A percentile compares a stretch with the other conserved stretches of the same genome.
These are phyloP conservation scores for Austroboletus novae-zelandiae DNA, from an alignment of 1,284 basidiomycete genomes.

Conservation along the genomic window DNA sequence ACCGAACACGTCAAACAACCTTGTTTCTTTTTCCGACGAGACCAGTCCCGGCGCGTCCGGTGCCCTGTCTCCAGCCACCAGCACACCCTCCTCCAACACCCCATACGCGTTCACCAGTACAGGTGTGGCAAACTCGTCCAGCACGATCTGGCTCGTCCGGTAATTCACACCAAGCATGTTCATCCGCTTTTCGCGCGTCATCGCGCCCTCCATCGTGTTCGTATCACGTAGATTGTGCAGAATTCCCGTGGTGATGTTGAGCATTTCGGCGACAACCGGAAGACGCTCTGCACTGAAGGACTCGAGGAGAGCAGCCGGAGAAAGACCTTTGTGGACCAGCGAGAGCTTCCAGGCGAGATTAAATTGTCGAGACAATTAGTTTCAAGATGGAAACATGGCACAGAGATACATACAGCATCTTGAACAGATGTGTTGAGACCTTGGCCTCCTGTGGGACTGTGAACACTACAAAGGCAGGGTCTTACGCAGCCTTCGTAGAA, in stretches of 20 bases:
- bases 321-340: slow-evolving; percentile 33
- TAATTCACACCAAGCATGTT: slow-evolving; percentile 37
- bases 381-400: no score
- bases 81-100: slow-evolving; percentile 5
- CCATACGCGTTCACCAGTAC: slow-evolving; percentile 16
- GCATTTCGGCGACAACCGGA: slow-evolving; percentile 41
- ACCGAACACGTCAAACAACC: slow-evolving; percentile 28
- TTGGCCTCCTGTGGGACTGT: slow-evolving; percentile 47
- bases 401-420: slow-evolving; percentile 31
- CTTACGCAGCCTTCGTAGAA: no score
- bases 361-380: slow-evolving; percentile 19
- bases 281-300: slow-evolving; percentile 36
- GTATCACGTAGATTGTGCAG: no score
- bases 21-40: not conserved
- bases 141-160: slow-evolving; percentile 31
- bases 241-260: slow-evolving; percentile 19
- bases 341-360: slow-evolving; percentile 45
- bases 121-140: slow-evolving; percentile 21
- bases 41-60: slow-evolving; percentile 19
- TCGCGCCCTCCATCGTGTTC: not conserved
- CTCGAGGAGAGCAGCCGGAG: slow-evolving; percentile 13
- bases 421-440: slow-evolving; percentile 42
- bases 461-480: slow-evolving; percentile 33
- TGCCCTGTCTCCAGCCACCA: slow-evolving; percentile 21
- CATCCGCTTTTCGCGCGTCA: slow-evolving; percentile 12